Evolutionary conservation across 306 rosid genomes (phyloP).

Genomic region (Castanea mollissima): DNA sequence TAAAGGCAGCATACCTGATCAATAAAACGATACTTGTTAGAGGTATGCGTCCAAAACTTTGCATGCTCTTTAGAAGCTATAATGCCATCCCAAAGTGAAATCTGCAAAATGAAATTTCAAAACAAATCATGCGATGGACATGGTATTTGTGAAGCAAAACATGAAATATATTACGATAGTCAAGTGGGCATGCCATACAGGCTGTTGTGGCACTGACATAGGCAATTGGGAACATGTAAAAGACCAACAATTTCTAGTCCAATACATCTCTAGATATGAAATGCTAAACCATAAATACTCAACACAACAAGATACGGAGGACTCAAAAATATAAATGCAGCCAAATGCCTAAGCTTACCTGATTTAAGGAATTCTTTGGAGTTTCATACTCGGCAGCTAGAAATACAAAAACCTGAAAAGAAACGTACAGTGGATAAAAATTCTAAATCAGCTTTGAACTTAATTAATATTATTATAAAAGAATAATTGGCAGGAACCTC

Average conservation of each 20-base stretch:
- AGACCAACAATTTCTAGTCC: background rate
- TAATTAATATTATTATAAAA: background rate
- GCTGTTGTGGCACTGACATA: constrained; percentile 2
- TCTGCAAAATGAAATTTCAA: constrained; percentile 39
- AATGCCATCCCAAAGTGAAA: constrained; percentile 95
- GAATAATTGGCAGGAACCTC: background rate
- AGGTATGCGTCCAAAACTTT: constrained; percentile 74
- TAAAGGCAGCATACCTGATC: constrained; percentile 54
- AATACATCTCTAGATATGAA: background rate
- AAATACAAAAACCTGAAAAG: constrained; percentile 74
- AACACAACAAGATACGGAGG: background rate
- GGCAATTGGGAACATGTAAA: background rate
- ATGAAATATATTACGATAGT: background rate
- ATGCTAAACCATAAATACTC: background rate
- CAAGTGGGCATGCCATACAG: constrained; percentile 8
- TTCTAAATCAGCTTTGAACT: constrained; percentile 6
- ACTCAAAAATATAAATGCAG: constrained; percentile 9
- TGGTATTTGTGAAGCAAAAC: background rate
- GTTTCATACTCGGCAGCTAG: constrained; percentile 85
- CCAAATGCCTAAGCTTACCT: constrained; percentile 40
- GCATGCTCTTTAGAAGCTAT: constrained; percentile 82
- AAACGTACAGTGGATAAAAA: background rate
- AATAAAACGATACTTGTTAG: constrained; percentile 76
- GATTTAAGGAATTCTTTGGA: constrained; percentile 64
- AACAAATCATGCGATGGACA: constrained; percentile 9